A percentile compares a stretch with the other conserved stretches of the same genome.
Evolutionary conservation across 2,329 filamentous ascomycete genomes (phyloP).

Genomic region (Alternaria ethzedia): DNA sequence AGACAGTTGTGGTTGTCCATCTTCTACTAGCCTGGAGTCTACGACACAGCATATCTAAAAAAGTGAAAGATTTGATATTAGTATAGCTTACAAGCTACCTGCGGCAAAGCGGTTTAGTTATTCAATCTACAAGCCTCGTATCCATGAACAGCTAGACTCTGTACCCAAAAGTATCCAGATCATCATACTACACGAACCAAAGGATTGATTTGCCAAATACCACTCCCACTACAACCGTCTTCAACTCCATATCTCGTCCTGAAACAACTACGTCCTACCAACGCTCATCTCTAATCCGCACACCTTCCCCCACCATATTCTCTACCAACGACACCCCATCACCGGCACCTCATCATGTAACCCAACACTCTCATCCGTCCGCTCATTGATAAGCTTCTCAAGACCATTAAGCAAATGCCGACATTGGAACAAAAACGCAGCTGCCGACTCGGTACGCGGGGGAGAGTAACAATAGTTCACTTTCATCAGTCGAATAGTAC

Average conservation of each 20-base stretch:
- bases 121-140: background rate
- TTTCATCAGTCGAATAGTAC: background rate
- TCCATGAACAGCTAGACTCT: background rate
- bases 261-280: background rate
- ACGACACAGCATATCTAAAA: background rate
- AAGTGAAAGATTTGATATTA: background rate
- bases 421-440: accelerated
- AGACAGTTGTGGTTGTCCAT: background rate
- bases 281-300: background rate
- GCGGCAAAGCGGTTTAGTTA: background rate
- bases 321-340: background rate
- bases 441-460: background rate
- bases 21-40: background rate
- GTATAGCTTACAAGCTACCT: background rate
- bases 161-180: background rate
- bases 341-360: background rate
- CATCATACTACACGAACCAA: background rate
- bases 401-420: background rate
- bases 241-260: background rate
- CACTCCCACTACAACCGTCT: background rate
- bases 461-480: accelerated
- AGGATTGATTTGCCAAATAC: background rate
- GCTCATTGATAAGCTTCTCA: background rate
- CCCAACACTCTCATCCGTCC: background rate
- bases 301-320: background rate